These are phyloP conservation scores for Tulasnella sp. DNA, from an alignment of 768 basidiomycete species.

Conservation along the genomic window DNA sequence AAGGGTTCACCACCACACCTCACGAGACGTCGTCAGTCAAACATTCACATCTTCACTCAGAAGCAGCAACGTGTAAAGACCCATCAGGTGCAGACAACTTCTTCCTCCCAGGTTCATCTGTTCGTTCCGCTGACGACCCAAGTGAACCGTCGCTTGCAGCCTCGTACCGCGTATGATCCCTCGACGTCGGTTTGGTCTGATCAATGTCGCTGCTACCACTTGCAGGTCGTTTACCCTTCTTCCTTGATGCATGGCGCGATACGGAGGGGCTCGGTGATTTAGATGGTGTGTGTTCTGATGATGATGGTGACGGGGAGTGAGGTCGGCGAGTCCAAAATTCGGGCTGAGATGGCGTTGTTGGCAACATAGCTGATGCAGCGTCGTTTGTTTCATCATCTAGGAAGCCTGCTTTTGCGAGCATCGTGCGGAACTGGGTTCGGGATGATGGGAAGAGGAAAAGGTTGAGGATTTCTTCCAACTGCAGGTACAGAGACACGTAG, in stretches of 20 bases:
- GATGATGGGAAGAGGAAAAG: slow-evolving; percentile 77
- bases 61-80: not conserved
- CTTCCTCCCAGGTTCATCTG: not conserved
- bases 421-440: slow-evolving; percentile 63
- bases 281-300: not conserved
- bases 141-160: not conserved
- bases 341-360: not conserved
- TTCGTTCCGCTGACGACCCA: not conserved
- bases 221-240: not conserved
- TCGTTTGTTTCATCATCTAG: not conserved
- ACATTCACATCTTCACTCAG: not conserved
- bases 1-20: not conserved
- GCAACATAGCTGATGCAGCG: not conserved
- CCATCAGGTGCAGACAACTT: not conserved
- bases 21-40: not conserved
- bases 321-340: slow-evolving; percentile 10
- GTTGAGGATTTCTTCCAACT: slow-evolving; percentile 62
- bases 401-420: slow-evolving; percentile 56
- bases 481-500: not conserved
- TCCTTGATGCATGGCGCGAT: not conserved
- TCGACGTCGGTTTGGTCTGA: slow-evolving; percentile 9
- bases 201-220: not conserved
- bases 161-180: not conserved
- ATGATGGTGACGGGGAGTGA: not conserved
- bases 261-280: not conserved